Conservation (phyloP, 768 basidiomycete species). For the Psilocybe tampanensis region DNA sequence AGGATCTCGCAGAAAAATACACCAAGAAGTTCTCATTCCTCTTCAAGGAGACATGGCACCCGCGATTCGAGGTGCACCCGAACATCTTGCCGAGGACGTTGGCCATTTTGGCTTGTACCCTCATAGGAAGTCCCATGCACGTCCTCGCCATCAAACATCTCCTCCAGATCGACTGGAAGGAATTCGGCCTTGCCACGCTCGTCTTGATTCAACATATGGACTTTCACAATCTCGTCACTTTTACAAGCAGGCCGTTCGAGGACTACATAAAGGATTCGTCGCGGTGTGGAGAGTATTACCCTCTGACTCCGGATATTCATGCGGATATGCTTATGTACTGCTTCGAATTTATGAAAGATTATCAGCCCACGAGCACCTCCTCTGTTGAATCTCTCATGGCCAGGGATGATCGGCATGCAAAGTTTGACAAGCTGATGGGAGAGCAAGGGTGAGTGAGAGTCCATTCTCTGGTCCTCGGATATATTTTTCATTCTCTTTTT, state of each 20-base stretch:
- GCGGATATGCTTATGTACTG: conserved; percentile 1
- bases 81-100: not conserved
- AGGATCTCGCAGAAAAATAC: not conserved
- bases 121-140: not conserved
- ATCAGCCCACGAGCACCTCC: not conserved
- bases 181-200: not conserved
- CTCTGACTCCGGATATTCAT: not conserved
- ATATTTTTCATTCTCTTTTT: not conserved
- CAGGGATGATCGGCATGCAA: not conserved
- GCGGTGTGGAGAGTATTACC: not conserved
- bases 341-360: conserved; percentile 1
- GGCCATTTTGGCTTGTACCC: not conserved
- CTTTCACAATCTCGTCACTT: not conserved
- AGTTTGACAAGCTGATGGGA: not conserved
- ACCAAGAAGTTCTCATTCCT: not conserved
- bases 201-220: not conserved
- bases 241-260: not conserved
- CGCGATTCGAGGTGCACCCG: not conserved
- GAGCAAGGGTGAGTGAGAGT: not conserved
- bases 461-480: no score
- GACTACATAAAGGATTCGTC: not conserved
- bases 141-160: not conserved
- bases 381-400: not conserved
- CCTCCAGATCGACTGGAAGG: not conserved
- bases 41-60: not conserved